Evolutionary conservation across 1,284 basidiomycete species (phyloP), one percentile per base, ranked within the genome.

Genomic region (Leccinum fallax): DNA sequence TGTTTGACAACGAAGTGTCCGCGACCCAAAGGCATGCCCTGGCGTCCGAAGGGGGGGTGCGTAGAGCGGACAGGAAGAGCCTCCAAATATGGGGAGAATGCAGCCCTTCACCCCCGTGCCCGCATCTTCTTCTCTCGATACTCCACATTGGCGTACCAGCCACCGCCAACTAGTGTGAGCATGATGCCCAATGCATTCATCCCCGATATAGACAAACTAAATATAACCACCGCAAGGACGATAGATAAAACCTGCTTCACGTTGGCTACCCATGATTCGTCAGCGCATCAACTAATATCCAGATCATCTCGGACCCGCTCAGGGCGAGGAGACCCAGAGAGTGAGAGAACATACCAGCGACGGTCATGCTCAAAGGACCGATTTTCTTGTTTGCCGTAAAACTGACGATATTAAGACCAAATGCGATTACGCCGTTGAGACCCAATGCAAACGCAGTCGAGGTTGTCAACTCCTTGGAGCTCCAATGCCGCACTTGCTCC

Each of bases 171-270:
- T 4, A 97, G 82, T 5, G 95, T 97, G 60, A 96, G 77, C 10
- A 83, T 55, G 63, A 97, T 95, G 1, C 95, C 95, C 34, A 92
- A 66, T 16, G 84, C 86, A 72, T 97, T 97, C 62, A 83, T 83
- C 28, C 82, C 79, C 1, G 89, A 91, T 73, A 97, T 93, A 10
- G 84, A 84, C 55, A 97, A 77, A 72, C 95, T 79, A 77, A 97
- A 97, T 36, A 97, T 82, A 40, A 84, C 68, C 10, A 97, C 92
- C 0, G 94, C 93, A 57, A 90, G 85, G 3, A 95, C 80, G 65
- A 97, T 89, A 2, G 95, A 96, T 64, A 97, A 76, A n/a, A 95
- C 95, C 74, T 97, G 95, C 78, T 98, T 98, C 61, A 95, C 86
- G 71, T 95, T 95, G 57, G 88, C 93, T 91, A 52, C 60, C n/a